Conservation (phyloP, 108 stramenopile species). For the Fragilariopsis cylindrus region DNA sequence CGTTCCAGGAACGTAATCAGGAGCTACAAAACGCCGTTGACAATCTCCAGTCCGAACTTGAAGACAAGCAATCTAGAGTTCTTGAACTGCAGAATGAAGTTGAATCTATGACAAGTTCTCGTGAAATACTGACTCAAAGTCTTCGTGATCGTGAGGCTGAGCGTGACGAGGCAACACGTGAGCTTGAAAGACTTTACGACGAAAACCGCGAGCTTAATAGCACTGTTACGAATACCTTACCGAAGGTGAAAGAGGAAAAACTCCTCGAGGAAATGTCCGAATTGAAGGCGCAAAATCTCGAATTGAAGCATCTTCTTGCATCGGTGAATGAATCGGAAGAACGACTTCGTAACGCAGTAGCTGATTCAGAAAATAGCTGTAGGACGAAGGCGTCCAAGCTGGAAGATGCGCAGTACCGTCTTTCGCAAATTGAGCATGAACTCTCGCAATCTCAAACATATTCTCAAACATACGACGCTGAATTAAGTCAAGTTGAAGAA, state of each 20-base stretch:
- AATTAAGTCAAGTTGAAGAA: constrained; percentile 7
- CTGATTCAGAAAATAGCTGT: constrained; percentile 41
- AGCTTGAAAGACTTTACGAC: constrained; percentile 30
- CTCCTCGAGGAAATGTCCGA: constrained; percentile 20
- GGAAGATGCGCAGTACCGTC: constrained; percentile 27
- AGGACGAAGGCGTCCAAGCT: constrained; percentile 25
- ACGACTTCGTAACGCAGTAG: constrained; percentile 47
- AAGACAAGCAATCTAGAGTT: constrained; percentile 17
- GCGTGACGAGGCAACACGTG: constrained; percentile 34
- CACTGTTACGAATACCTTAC: constrained; percentile 3
- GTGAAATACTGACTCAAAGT: constrained; percentile 1
- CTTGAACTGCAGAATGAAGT: constrained; percentile 12
- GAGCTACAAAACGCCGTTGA: constrained; percentile 10
- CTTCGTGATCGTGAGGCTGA: constrained; percentile 34
- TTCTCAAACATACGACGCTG: constrained; percentile 8
- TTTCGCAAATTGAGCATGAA: constrained; percentile 61
- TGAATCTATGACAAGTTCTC: not conserved
- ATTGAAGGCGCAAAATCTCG: constrained; percentile 48
- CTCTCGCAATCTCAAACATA: constrained; percentile 23
- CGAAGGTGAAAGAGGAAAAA: constrained; percentile 12
- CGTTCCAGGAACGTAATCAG: constrained; percentile 4
- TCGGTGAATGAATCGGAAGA: constrained; percentile 58
- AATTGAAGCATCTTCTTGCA: constrained; percentile 60
- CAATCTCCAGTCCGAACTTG: not conserved
- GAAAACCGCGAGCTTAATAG: constrained; percentile 17